A percentile compares a stretch with the other conserved stretches of the same genome.
These are phyloP conservation scores for Sugiyamaella boreocaroliniensis DNA, from an alignment of 805 yeast species.

Conservation along the genomic window DNA sequence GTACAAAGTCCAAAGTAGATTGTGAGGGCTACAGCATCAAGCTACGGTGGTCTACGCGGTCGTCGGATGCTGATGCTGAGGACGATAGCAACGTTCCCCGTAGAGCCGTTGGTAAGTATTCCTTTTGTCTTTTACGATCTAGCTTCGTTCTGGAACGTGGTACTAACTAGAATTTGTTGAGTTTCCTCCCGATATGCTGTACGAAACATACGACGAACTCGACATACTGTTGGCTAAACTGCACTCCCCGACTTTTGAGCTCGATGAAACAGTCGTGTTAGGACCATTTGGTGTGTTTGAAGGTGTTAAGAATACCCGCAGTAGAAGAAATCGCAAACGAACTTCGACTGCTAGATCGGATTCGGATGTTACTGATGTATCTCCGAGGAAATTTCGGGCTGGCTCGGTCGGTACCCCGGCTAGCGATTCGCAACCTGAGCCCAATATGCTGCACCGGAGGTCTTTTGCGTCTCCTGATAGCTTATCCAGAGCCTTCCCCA, in stretches of 20 bases:
- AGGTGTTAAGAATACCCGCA: slow-evolving; percentile 29
- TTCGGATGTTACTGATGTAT: background rate
- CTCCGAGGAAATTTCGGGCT: background rate
- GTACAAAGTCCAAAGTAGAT: slow-evolving; percentile 55
- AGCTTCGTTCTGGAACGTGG: background rate
- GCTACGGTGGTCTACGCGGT: slow-evolving; percentile 56
- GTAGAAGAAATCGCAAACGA: background rate
- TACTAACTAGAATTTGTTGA: slow-evolving; percentile 53
- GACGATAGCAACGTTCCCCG: slow-evolving; percentile 57
- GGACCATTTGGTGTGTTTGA: slow-evolving; percentile 86
- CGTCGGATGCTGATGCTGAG: slow-evolving; percentile 16
- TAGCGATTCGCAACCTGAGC: background rate
- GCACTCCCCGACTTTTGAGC: slow-evolving; percentile 40
- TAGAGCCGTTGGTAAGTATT: slow-evolving; percentile 21
- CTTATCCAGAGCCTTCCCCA: no score
- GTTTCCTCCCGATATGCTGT: slow-evolving; percentile 53
- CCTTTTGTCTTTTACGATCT: background rate
- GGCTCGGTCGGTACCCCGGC: background rate
- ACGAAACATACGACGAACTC: slow-evolving; percentile 74
- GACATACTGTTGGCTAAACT: slow-evolving; percentile 58
- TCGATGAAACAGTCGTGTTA: slow-evolving; percentile 44
- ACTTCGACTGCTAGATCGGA: background rate
- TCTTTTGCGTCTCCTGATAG: no score
- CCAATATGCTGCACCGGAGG: background rate
- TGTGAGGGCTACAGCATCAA: slow-evolving; percentile 84